Conservation (phyloP, 129 eudicot species). For the Pseudognaphalium luteoalbum region DNA sequence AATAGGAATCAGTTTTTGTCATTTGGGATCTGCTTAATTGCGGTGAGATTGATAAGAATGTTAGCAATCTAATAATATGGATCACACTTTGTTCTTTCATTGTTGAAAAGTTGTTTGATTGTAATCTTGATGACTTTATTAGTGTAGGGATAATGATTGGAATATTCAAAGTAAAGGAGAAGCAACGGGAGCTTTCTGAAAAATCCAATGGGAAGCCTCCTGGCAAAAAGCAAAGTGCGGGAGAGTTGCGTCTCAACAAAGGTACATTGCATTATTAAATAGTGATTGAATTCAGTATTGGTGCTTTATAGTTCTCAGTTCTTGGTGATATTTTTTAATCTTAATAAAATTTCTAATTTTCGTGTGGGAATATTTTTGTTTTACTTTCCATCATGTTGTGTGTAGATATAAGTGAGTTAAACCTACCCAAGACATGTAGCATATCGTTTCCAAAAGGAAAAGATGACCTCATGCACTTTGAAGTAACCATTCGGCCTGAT, state of each 20-base stretch:
- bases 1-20: no score
- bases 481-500: constrained; percentile 86
- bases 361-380: not conserved
- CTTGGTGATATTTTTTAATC: not conserved
- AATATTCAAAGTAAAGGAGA: constrained; percentile 82
- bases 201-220: constrained; percentile 74
- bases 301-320: no score
- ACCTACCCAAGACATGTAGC: constrained; percentile 75
- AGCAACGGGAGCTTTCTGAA: constrained; percentile 77
- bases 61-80: no score
- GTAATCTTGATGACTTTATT: not conserved
- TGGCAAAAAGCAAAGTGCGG: constrained; percentile 88
- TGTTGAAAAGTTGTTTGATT: not conserved
- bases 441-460: constrained; percentile 78
- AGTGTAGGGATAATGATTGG: constrained; percentile 61
- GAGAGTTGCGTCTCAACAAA: constrained; percentile 86
- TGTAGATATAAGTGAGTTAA: constrained; percentile 79
- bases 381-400: not conserved
- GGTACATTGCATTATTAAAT: constrained; percentile 33
- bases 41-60: no score
- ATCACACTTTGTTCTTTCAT: no score
- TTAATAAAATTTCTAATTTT: not conserved
- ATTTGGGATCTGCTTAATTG: no score
- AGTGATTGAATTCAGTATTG: not conserved
- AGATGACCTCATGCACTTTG: constrained; percentile 90